Base-by-base conservation (phyloP, 2,329 filamentous ascomycete genomes). In the Apiospora hydei region DNA sequence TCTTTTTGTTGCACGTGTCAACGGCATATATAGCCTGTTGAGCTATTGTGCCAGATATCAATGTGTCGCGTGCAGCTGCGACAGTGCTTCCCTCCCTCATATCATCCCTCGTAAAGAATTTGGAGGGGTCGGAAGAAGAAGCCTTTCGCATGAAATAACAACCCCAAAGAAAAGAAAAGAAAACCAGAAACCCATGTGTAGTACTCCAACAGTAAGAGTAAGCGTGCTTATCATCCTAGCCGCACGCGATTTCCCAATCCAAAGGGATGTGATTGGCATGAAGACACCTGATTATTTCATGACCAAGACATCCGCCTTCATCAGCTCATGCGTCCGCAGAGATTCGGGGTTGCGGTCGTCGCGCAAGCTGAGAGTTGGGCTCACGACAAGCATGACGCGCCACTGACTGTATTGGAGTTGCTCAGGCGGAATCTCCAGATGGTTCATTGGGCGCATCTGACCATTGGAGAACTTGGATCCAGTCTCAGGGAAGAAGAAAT, bases 401-500 rank as follows among this genome's bases (percentile, higher is more conserved):
- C 73, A 74, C 69, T 80, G 78, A 1, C 73, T 69, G 47, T 70
- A 71, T 53, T 80, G 76, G 0, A 81, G 73, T 34, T 77, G 74
- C 21, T 75, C 74, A 6, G 73, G 53, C 1, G 38, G 67, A 6
- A n/a, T n/a, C 11, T 70, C 72, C 24, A 78, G 69, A 26, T 77
- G 74, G 10, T 70, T 72, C 7, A 79, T 21, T 0, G 78, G 75
- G 11, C 77, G 73, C 79, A 80, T 80, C 21, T 75, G 77, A n/a
- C 71, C 75, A 4, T 71, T 71, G 2, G 73, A 69, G 71, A 76
- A 80, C 71, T 77, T 78, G 69, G 26, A 69, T 8, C 76, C 80
- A 26, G 76, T 78, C 11, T 78, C 77, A 26, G 79, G 77, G 73
- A 81, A 81, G 43, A 73, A 74, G 75, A 76, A 81, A 67, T 80